phyloP scores from a whole-genome alignment of 306 rosid species.

The Potentilla sterilis region DNA sequence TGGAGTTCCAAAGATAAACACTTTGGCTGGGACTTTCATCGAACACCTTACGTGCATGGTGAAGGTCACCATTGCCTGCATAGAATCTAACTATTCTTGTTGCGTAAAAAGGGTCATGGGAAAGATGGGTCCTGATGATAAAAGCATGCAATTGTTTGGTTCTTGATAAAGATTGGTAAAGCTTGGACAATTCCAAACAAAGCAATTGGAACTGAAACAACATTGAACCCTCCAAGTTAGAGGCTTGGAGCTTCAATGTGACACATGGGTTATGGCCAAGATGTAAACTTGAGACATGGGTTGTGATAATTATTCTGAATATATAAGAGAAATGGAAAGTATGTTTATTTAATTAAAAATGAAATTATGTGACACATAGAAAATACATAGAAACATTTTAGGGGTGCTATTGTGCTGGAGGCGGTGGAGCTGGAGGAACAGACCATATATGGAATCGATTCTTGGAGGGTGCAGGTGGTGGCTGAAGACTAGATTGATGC shows the following conservation, averaged over 20 bases:
- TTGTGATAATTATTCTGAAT: not conserved
- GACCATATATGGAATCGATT: not conserved
- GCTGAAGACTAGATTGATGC: not conserved
- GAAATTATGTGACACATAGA: not conserved
- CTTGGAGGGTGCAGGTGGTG: not conserved
- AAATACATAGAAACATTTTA: no score
- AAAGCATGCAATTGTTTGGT: conserved; percentile 63
- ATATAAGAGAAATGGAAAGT: not conserved
- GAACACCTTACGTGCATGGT: conserved; percentile 57
- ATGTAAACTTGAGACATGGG: not conserved
- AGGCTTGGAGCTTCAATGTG: not conserved
- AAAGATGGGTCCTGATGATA: conserved; percentile 49
- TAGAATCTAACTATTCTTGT: conserved; percentile 57
- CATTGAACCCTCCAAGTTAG: conserved; percentile 26
- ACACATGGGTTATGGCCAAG: not conserved
- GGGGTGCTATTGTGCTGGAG: not conserved
- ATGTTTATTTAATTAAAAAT: no score
- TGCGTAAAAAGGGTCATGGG: conserved; percentile 68
- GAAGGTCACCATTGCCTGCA: conserved; percentile 40
- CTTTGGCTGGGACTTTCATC: conserved; percentile 52
- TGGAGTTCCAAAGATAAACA: conserved; percentile 80
- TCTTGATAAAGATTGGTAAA: conserved; percentile 47
- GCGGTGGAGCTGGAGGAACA: not conserved
- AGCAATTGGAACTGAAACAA: conserved; percentile 40
- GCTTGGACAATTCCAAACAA: conserved; percentile 45